Evolutionary conservation across 257 asterid genomes (phyloP).

Genomic region (Cinchona pubescens): DNA sequence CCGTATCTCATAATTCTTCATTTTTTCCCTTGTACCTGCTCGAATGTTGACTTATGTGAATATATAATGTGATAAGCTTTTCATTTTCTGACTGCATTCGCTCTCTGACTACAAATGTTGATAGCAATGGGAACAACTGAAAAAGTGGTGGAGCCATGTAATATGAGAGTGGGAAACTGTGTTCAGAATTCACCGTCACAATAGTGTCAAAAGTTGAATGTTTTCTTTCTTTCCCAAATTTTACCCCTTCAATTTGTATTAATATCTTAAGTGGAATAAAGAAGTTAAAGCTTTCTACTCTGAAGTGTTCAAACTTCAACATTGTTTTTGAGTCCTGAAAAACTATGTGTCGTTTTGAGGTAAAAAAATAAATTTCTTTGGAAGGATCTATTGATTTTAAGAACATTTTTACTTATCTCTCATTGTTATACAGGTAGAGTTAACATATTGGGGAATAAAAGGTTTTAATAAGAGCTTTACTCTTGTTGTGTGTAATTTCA

Average conservation of each 20-base stretch:
- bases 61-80: background rate
- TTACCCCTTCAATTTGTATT: background rate
- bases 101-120: background rate
- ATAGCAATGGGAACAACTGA: background rate
- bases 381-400: background rate
- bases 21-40: background rate
- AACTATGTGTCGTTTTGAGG: background rate
- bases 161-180: background rate
- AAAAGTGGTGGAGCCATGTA: background rate
- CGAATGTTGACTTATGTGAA: background rate
- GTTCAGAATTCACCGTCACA: background rate
- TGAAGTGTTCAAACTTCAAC: background rate
- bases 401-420: background rate
- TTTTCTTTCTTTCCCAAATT: background rate
- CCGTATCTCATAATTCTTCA: background rate
- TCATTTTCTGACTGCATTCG: background rate
- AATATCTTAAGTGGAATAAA: background rate
- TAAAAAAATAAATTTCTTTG: background rate
- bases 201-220: background rate
- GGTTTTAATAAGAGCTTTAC: background rate
- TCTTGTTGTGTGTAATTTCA: slow-evolving; percentile 25
- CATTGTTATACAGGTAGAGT: background rate
- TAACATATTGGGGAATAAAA: background rate
- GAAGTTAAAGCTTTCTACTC: background rate
- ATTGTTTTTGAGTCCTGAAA: background rate